Base-by-base conservation (phyloP, 2,329 filamentous ascomycete genomes). In the Lecanicillium sp. region DNA sequence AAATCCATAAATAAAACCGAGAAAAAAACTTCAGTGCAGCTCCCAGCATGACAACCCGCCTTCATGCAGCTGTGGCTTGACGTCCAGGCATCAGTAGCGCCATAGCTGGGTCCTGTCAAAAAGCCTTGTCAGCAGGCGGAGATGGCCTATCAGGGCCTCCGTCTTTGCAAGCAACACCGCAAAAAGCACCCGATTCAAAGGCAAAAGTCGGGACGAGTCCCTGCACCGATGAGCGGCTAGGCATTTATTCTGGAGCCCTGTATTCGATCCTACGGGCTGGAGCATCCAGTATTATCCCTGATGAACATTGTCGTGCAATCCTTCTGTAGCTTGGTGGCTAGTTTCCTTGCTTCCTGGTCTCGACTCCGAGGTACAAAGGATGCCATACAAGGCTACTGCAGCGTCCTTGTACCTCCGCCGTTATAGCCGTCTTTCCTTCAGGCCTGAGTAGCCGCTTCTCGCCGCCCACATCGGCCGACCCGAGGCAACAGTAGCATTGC, bases 391-490 rank as follows among this genome's bases (percentile, higher is more conserved):
- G 27, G 24, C 14, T 21, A 35, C 35, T 46, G 44, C 35, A 30
- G 27, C 29, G 5, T 21, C 27, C n/a, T 17, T 6, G 23, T 44
- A 21, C 42, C 42, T 36, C 32, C 35, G 23, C 29, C 27, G 30
- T 37, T 30, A 29, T 23, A 24, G 40, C 17, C 42, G 26, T 15
- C 21, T 19, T 19, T n/a, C n/a, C n/a, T n/a, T n/a, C n/a, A n/a
- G 26, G 32, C 7, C 21, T 27, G 37, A 27, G 37, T 44, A 44
- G 23, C 42, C 42, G 42, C 42, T 37, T n/a, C 32, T 37, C 20
- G 42, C 23, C 17, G 37, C 44, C 44, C 44, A 47, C 44, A 33
- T 33, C 44, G 37, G 36, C 29, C 44, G 44, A 47, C 37, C 44
- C 44, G 44, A 47, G 44, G 44, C 36, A 21, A 33, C 36, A n/a